These are phyloP conservation scores for Buxus sempervirens DNA, from an alignment of 164 flowering plant species.

Conservation along the genomic window DNA sequence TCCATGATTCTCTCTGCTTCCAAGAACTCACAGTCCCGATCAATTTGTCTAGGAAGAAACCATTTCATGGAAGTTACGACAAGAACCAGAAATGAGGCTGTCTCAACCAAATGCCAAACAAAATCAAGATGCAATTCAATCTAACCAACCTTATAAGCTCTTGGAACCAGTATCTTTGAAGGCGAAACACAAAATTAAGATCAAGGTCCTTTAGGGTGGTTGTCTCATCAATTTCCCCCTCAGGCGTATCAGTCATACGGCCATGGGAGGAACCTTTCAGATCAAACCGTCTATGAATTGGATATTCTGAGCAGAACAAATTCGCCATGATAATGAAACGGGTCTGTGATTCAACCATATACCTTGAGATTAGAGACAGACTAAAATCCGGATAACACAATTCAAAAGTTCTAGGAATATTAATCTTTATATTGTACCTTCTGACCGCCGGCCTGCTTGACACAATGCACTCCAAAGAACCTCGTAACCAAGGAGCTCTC, in stretches of 20 bases:
- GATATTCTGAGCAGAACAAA: slow-evolving; percentile 75
- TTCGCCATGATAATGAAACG: slow-evolving; percentile 90
- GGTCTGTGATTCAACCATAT: slow-evolving; percentile 37
- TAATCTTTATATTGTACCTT: slow-evolving; percentile 36
- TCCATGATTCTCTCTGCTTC: slow-evolving; percentile 89
- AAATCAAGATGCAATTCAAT: not conserved
- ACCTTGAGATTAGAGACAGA: slow-evolving; percentile 5
- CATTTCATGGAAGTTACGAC: slow-evolving; percentile 1
- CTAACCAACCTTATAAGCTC: slow-evolving; percentile 66
- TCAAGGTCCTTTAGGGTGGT: slow-evolving; percentile 88
- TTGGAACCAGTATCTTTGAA: slow-evolving; percentile 54
- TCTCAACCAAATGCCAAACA: not conserved
- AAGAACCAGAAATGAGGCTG: not conserved
- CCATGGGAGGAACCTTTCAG: slow-evolving; percentile 92
- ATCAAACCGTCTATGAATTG: slow-evolving; percentile 79
- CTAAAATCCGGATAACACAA: not conserved
- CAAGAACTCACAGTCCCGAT: slow-evolving; percentile 77
- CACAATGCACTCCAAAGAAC: slow-evolving; percentile 84
- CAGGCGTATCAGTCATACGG: slow-evolving; percentile 64
- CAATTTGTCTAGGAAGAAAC: slow-evolving; percentile 59
- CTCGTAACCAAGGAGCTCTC: slow-evolving; percentile 76
- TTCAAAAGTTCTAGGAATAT: not conserved
- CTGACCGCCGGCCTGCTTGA: slow-evolving; percentile 81
- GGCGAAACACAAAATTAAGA: slow-evolving; percentile 73
- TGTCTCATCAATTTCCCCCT: slow-evolving; percentile 72